A percentile compares a stretch with the other conserved stretches of the same genome.
phyloP scores from a whole-genome alignment of 2,329 filamentous ascomycete species.

The Chaetomium globosum region DNA sequence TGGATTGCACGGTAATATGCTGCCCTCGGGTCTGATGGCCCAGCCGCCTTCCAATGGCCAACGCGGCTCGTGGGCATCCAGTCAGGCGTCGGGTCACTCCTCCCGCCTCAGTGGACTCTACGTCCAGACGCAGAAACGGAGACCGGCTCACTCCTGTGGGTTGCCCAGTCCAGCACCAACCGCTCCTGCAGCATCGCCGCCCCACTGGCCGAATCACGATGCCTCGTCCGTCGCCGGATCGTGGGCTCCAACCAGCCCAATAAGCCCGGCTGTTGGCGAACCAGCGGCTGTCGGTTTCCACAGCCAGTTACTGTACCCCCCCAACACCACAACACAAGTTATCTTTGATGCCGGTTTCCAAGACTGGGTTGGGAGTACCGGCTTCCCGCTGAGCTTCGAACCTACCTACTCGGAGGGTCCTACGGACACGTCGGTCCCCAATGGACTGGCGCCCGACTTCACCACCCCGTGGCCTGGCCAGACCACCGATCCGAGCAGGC shows the following conservation, averaged over 20 bases:
- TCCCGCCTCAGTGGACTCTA: background rate
- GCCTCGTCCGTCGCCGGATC: background rate
- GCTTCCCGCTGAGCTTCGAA: background rate
- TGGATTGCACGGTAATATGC: background rate
- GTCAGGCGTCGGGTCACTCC: background rate
- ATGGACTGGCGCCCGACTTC: background rate
- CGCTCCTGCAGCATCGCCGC: constrained; percentile 11
- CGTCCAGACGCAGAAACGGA: constrained; percentile 1
- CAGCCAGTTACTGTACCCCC: background rate
- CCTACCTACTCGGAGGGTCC: background rate
- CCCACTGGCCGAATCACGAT: constrained; percentile 4
- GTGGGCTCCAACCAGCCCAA: constrained; percentile 17
- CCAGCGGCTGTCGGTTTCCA: background rate
- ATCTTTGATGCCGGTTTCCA: background rate
- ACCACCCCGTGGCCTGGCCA: background rate
- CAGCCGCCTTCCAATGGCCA: constrained; percentile 5
- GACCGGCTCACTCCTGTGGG: background rate
- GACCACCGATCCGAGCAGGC: too few relatives aligned
- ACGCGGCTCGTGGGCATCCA: background rate
- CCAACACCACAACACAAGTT: background rate
- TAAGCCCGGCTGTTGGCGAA: constrained; percentile 8
- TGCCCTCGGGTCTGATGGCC: background rate
- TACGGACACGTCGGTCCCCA: background rate
- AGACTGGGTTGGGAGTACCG: background rate
- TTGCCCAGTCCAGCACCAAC: constrained; percentile 19